Evolutionary conservation across 306 rosid species (phyloP).

Genomic region (Acmispon strigosus): DNA sequence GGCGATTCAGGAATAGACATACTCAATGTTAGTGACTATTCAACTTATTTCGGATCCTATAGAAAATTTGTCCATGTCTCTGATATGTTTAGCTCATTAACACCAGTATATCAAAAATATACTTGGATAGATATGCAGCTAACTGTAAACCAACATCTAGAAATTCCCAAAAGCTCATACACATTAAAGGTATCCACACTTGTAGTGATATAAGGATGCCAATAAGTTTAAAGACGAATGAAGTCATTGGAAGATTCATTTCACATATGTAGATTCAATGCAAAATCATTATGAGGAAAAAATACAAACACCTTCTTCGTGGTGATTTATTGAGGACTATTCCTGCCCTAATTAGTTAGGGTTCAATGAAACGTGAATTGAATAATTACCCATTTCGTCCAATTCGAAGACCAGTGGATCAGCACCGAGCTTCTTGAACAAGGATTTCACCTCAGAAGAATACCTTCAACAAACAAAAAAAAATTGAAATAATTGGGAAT

Average conservation of each 20-base stretch:
- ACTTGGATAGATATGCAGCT: not conserved
- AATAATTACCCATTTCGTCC: constrained; percentile 76
- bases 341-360: not conserved
- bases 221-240: not conserved
- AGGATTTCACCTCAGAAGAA: constrained; percentile 78
- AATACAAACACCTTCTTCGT: no score
- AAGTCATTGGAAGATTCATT: not conserved
- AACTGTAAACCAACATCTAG: not conserved
- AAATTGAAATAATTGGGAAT: not conserved
- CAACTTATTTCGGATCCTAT: not conserved
- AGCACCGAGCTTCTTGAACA: constrained; percentile 68
- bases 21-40: not conserved
- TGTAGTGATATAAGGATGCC: not conserved
- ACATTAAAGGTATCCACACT: not conserved
- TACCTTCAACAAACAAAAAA: constrained; percentile 36
- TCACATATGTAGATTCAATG: no score
- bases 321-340: not conserved
- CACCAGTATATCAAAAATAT: not conserved
- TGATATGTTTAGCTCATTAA: not conserved
- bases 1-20: not conserved
- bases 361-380: not conserved
- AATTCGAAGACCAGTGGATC: constrained; percentile 74
- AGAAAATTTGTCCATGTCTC: not conserved
- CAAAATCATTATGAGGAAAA: no score
- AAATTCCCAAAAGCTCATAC: not conserved